These are phyloP conservation scores for Daedaleopsis nitida DNA, from an alignment of 768 basidiomycete species.

Conservation along the genomic window DNA sequence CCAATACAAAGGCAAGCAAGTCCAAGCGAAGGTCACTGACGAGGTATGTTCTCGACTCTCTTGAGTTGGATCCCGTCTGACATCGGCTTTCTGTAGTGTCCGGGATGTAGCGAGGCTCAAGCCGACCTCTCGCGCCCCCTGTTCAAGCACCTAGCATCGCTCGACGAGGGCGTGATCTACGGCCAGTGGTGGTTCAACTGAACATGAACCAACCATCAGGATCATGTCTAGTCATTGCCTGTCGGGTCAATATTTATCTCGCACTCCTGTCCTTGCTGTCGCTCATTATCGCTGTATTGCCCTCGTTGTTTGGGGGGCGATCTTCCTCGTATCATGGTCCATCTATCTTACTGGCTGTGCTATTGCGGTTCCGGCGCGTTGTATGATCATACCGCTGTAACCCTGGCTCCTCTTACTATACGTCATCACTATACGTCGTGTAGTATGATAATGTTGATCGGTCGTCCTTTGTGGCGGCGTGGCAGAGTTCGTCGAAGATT, in stretches of 20 bases:
- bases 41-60: constrained; percentile 38
- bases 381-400: constrained; percentile 17
- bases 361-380: constrained; percentile 6
- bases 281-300: constrained; percentile 3
- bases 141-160: constrained; percentile 60
- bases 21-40: constrained; percentile 63
- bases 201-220: neutral
- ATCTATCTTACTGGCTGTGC: constrained; percentile 5
- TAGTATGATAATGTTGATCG: constrained; percentile 7
- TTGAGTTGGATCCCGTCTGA: neutral
- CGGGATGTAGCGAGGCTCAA: constrained; percentile 61
- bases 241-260: neutral
- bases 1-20: constrained; percentile 55
- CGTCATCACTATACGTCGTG: constrained; percentile 1
- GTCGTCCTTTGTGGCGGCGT: neutral
- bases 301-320: neutral
- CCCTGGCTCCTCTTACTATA: constrained; percentile 2
- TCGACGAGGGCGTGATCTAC: constrained; percentile 53
- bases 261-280: neutral
- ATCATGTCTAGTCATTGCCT: too few species aligned
- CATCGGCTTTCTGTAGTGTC: constrained; percentile 45
- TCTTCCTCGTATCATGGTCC: neutral
- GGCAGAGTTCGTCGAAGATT: neutral
- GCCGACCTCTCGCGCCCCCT: constrained; percentile 71
- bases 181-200: constrained; percentile 58